Conservation (phyloP, 140 eudicot species). For the Anethum foeniculum region DNA sequence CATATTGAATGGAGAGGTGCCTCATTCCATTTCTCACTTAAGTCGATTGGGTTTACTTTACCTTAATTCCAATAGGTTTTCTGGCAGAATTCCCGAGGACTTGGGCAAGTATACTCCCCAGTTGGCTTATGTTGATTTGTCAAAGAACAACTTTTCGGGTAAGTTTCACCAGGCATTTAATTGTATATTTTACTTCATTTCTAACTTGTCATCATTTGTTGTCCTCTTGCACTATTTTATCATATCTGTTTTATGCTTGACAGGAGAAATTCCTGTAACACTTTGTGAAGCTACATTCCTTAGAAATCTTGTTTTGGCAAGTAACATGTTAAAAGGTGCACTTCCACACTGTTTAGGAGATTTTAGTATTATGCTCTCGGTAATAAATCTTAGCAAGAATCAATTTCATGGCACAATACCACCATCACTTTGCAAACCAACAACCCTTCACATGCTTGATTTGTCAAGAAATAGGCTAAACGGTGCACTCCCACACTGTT, state of each 20-base stretch:
- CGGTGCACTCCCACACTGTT: no score
- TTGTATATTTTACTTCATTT: no score
- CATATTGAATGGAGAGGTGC: neutral
- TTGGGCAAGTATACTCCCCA: constrained; percentile 27
- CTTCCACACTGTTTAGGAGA: neutral
- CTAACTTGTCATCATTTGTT: no score
- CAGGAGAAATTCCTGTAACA: constrained; percentile 20
- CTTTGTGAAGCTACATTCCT: constrained; percentile 37
- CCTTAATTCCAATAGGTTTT: constrained; percentile 17
- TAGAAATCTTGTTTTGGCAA: constrained; percentile 3
- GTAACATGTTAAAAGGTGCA: no score
- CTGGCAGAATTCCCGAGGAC: constrained; percentile 58
- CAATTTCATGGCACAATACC: neutral
- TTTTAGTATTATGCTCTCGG: neutral
- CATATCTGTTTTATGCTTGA: no score
- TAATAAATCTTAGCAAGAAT: neutral
- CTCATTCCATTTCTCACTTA: neutral
- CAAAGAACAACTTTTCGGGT: constrained; percentile 71
- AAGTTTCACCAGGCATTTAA: no score
- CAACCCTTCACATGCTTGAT: constrained; percentile 15
- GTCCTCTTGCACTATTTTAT: no score
- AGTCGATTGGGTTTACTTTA: neutral
- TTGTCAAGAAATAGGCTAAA: neutral
- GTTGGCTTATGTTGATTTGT: constrained; percentile 19
- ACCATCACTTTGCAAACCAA: constrained; percentile 30